Percentiles rank a stretch among this genome's conserved stretches.
Conservation (phyloP, 176 grass and related monocot genomes). For the Canna indica region DNA sequence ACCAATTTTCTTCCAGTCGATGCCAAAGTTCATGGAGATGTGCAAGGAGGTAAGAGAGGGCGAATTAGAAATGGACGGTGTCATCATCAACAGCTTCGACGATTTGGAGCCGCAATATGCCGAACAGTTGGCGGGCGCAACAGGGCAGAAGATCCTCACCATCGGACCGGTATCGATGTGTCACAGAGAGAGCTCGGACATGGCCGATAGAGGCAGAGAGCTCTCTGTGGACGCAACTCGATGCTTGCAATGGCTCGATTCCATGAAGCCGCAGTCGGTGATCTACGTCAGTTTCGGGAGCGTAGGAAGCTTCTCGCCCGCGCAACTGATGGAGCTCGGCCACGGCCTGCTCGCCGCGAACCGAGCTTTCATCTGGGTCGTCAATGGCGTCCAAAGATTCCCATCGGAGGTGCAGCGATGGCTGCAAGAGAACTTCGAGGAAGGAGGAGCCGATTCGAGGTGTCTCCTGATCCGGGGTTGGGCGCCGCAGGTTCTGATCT, state of each 20-base stretch:
- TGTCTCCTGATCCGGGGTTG: constrained; percentile 40
- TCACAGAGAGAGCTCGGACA: neutral
- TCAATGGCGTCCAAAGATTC: constrained; percentile 27
- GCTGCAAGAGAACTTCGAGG: constrained; percentile 22
- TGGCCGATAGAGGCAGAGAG: constrained; percentile 18
- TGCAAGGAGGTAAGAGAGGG: constrained; percentile 24
- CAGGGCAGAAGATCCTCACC: constrained; percentile 29
- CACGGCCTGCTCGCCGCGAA: constrained; percentile 34
- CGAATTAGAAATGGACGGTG: constrained; percentile 36
- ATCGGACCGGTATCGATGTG: constrained; percentile 53
- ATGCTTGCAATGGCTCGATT: constrained; percentile 55
- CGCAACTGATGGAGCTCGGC: constrained; percentile 61
- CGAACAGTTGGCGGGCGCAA: constrained; percentile 5
- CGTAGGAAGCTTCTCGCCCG: constrained; percentile 20
- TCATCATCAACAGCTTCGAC: constrained; percentile 64
- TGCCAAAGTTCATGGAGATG: neutral
- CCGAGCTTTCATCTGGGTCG: constrained; percentile 41
- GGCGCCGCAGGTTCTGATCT: constrained; percentile 63
- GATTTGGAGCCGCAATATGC: constrained; percentile 56
- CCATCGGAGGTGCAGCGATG: constrained; percentile 30
- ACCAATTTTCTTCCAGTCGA: constrained; percentile 19
- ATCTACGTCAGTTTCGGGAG: constrained; percentile 77
- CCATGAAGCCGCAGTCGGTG: constrained; percentile 35
- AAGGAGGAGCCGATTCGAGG: constrained; percentile 5
- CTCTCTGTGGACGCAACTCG: constrained; percentile 18